Base-by-base conservation (phyloP, 176 grass and related monocot genomes). In the Carex scoparia region DNA sequence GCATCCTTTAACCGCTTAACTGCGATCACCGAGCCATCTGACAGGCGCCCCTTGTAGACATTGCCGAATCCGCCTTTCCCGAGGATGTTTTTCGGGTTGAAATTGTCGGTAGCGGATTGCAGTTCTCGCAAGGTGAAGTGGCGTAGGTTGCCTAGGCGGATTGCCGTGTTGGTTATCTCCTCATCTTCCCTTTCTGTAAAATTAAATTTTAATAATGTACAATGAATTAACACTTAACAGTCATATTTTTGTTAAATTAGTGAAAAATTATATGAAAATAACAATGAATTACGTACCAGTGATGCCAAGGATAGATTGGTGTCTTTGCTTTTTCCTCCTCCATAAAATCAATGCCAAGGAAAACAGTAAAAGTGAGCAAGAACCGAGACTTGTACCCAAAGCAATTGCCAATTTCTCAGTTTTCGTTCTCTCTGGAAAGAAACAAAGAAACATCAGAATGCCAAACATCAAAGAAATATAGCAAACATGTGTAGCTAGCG, bases 1-100 rank as follows among this genome's bases (percentile, higher is more conserved):
- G 92, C 92, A 85, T 93, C 93, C 83, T 90, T 94, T 38, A 98
- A 89, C 15, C 95, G 91, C 89, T 98, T 98, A 84, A 98, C 92
- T 0, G 95, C 95, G 73, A 98, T 91, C 75, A 65, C 65, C 1
- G 88, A 91, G 82, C 93, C 88, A 80, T 98, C 93, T 10, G 66
- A 0, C 32, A 98, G 73, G 8, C 61, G 55, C 2, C 91, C 95
- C 4, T 88, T 85, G 95, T 98, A 98, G 74, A 98, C 95, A 85
- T 95, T 89, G 9, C 95, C 95, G 62, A 98, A 98, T 38, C 95
- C 95, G 18, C 95, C 95, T 10, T 89, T 92, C 0, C 95, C 95
- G 10, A 98, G 61, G 9, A 98, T 83, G 85, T 93, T 92, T 84
- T 54, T 83, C 0, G 79, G 73, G 91, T 58, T 93, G 89, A 98